Evolutionary conservation across 768 basidiomycete species (phyloP), one percentile per base, ranked within the genome.

Genomic region (Lactarius sanguifluus): DNA sequence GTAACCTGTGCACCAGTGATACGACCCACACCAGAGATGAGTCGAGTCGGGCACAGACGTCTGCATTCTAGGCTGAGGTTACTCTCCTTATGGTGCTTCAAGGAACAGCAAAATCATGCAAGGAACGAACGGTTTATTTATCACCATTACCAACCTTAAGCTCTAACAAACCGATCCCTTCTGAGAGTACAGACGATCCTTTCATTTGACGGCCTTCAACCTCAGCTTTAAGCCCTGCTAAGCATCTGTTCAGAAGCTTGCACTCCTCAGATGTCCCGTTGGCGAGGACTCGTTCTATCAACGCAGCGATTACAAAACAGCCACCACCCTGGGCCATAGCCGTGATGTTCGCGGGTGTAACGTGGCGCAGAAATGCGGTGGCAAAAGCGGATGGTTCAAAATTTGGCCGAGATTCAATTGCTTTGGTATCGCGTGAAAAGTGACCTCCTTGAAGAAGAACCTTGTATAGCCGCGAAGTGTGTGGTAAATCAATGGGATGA

Each of bases 391-490:
- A 73, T 0, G 88, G 78, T 23, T 87, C 85, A 81, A 88, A 94
- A 1, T 75, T 70, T 2, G 82, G 71, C 2, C 83, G 79, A 8
- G 75, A 81, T 38, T 83, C 82, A 43, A 96, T 79, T 2, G 81
- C 68, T 25, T 81, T 81, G 2, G 85, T 82, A 0, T 82, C 74
- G 38, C 86, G 88, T 67, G 86, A 87, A 77, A 87, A 97, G 74
- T 96, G 94, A 0, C 95, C 95, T 6, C 95, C 95, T 73, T 96
- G 93, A 1, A 97, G 81, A 7, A 97, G 85, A 7, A 86, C 87
- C 75, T 97, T 97, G 82, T 93, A 96, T 58, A 95, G 73, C 47
- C 95, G 83, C 3, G 91, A 89, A 0, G 89, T 85, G 71, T 94
- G 92, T 1, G 93, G 85, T 15, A 94, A 81, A 72, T 96, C 89